A percentile compares a stretch with the other conserved stretches of the same genome.
Conservation (phyloP, 192 early-diverging fungal genomes). For the Mortierella alpina region DNA sequence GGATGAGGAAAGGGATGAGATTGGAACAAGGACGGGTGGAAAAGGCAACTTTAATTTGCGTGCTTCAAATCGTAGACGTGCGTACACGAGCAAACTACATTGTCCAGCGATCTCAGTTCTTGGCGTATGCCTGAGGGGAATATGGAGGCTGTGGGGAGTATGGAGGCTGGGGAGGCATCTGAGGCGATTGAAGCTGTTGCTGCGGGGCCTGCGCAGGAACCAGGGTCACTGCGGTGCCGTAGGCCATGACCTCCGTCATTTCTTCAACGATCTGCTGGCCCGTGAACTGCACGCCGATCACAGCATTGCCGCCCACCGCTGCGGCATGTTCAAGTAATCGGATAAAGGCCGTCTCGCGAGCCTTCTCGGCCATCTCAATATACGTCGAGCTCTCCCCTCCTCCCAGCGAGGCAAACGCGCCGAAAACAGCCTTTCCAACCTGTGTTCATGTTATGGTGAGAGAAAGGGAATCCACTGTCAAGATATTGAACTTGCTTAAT, state of each 20-base stretch:
- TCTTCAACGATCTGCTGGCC: slow-evolving; percentile 37
- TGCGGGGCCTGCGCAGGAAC: slow-evolving; percentile 17
- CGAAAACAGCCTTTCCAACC: slow-evolving; percentile 49
- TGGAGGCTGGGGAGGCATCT: neutral
- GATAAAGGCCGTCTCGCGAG: slow-evolving; percentile 50
- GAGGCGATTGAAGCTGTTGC: neutral
- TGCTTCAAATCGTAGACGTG: too few species aligned
- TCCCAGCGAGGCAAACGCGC: slow-evolving; percentile 46
- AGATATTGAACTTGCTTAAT: neutral
- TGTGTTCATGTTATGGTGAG: neutral
- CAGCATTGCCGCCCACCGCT: slow-evolving; percentile 46
- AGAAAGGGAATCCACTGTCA: neutral
- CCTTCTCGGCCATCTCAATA: slow-evolving; percentile 53
- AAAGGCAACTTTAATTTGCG: too few species aligned
- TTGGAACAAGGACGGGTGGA: too few species aligned
- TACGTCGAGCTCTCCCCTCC: slow-evolving; percentile 47
- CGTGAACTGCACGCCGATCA: slow-evolving; percentile 31
- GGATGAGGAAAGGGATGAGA: neutral
- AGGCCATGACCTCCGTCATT: slow-evolving; percentile 52
- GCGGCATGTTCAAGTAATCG: slow-evolving; percentile 49
- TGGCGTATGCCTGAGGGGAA: neutral
- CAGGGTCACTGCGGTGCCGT: slow-evolving; percentile 42
- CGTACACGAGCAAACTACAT: too few species aligned
- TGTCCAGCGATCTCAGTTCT: neutral
- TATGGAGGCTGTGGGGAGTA: slow-evolving; percentile 1